Conservation (phyloP, 257 asterid genomes). For the Paulownia fortunei region DNA sequence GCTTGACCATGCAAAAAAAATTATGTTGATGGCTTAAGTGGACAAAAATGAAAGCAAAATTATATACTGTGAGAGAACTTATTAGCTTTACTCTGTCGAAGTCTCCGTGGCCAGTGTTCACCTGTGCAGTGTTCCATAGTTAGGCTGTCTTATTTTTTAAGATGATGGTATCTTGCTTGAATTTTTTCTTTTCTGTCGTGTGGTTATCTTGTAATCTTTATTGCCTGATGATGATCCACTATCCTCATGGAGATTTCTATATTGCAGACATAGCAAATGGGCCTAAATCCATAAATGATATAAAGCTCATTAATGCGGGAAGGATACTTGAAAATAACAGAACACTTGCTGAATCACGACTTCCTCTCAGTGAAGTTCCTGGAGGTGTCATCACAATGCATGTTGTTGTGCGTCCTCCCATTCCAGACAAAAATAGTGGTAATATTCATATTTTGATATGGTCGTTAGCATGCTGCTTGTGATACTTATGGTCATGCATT, state of each 20-base stretch:
- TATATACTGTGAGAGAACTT: neutral
- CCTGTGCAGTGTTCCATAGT: conserved; percentile 11
- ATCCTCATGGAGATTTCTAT: conserved; percentile 26
- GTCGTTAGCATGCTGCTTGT: neutral
- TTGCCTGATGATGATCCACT: neutral
- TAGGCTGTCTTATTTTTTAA: conserved; percentile 19
- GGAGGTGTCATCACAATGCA: conserved; percentile 92
- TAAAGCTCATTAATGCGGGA: conserved; percentile 89
- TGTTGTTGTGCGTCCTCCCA: conserved; percentile 81
- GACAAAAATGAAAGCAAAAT: too few species aligned
- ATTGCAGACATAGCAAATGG: conserved; percentile 75
- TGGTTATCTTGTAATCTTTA: neutral
- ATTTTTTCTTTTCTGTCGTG: neutral
- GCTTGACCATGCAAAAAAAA: neutral
- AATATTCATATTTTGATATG: conserved; percentile 16
- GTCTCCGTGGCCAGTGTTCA: neutral
- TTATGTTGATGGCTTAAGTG: neutral
- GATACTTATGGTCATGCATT: neutral
- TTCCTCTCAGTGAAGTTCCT: conserved; percentile 83
- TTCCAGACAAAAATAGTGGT: conserved; percentile 74
- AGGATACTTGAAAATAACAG: conserved; percentile 83
- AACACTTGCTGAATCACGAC: conserved; percentile 78
- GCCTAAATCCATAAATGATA: conserved; percentile 72
- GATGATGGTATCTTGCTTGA: conserved; percentile 39
- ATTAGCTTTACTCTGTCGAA: neutral